Evolutionary conservation across 441 rosid species (phyloP).

Genomic region (Brassica hybrid): DNA sequence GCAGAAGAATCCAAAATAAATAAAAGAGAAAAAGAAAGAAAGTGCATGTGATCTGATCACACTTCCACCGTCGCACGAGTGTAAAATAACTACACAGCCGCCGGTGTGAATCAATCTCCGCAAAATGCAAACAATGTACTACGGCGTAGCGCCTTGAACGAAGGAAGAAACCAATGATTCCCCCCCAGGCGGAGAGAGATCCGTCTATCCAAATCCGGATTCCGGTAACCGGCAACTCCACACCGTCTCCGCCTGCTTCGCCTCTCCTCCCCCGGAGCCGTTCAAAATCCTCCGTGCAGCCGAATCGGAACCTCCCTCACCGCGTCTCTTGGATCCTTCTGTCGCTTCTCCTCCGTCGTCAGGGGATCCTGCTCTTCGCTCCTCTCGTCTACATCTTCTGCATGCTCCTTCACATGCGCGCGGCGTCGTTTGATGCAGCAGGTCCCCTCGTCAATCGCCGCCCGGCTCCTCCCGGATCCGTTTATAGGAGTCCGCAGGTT

Average conservation of each 20-base stretch:
- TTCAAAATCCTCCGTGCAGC: constrained; percentile 46
- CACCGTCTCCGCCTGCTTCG: constrained; percentile 60
- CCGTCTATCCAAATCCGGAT: constrained; percentile 47
- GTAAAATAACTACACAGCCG: constrained; percentile 7
- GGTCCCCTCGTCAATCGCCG: constrained; percentile 57
- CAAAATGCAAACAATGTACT: constrained; percentile 15
- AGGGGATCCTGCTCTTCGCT: constrained; percentile 76
- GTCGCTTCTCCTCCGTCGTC: constrained; percentile 82
- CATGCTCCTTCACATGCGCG: constrained; percentile 80
- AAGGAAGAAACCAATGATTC: constrained; percentile 20
- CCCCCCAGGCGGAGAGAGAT: constrained; percentile 30
- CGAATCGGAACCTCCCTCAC: constrained; percentile 58
- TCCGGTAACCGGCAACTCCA: constrained; percentile 59
- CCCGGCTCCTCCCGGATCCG: constrained; percentile 75
- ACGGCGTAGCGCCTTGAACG: constrained; percentile 7
- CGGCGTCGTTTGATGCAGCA: constrained; percentile 67
- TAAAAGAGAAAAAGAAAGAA: background rate
- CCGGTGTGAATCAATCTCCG: background rate
- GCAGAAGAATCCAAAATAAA: background rate
- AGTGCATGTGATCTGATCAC: constrained; percentile 22
- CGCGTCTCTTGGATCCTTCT: constrained; percentile 74
- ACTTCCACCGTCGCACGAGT: constrained; percentile 32
- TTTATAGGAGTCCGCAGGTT: constrained; percentile 80
- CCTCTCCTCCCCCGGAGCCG: constrained; percentile 63
- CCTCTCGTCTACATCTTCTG: constrained; percentile 79